phyloP scores from a whole-genome alignment of 371 early-diverging fungal genomes.

The Saksenaea oblongispora region DNA sequence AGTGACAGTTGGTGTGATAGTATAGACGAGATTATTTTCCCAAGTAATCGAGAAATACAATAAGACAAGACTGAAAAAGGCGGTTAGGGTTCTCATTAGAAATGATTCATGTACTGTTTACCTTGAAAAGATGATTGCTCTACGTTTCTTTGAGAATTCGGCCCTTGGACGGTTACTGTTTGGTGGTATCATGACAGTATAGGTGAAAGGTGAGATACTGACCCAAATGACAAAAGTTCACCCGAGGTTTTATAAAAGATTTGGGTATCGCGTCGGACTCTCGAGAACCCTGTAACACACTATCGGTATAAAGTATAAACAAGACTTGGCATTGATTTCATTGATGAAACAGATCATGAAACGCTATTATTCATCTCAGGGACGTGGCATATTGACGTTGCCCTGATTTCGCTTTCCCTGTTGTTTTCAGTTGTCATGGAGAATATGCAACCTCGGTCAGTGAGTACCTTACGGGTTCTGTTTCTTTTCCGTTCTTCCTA shows the following conservation, averaged over 20 bases:
- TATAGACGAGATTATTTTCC: conserved; percentile 15
- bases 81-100: background rate
- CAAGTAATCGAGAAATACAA: conserved; percentile 6
- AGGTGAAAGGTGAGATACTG: background rate
- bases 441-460: background rate
- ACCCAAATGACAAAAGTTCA: background rate
- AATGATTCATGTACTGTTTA: background rate
- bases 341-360: background rate
- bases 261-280: background rate
- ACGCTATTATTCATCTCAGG: background rate
- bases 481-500: background rate
- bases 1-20: conserved; percentile 8
- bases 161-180: background rate
- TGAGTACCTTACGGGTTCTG: background rate
- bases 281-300: background rate
- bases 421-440: background rate
- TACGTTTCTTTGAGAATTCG: background rate
- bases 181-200: background rate
- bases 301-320: background rate
- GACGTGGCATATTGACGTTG: too few species aligned
- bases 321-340: background rate
- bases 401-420: too few species aligned
- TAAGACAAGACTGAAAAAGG: background rate
- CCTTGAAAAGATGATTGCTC: background rate
- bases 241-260: background rate